Evolutionary conservation across 306 rosid species (phyloP), one percentile per base, ranked within the genome.

Genomic region (Fagus sylvatica): DNA sequence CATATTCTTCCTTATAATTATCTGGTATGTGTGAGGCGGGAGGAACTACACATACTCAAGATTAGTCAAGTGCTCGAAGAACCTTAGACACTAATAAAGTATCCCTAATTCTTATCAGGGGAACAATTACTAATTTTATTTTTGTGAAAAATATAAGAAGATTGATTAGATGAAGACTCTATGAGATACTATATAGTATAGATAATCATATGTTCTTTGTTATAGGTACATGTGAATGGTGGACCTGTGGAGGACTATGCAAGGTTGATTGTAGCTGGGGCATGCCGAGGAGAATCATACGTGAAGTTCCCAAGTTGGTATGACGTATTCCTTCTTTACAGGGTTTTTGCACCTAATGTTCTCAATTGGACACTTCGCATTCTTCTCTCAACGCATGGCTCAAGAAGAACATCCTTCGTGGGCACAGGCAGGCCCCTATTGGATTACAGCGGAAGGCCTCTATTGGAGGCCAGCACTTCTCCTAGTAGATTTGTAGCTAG

Each of bases 251-350:
- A 89, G 83, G 93, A 90, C 42, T 91, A 83, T 78, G 97, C 97
- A 4, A 85, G 83, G 75, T n/a, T 94, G 87, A 91, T 94, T 0
- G 97, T 90, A 22, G 79, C 83, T 0, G 91, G 96, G 74, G 94
- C 98, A 4, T 94, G 98, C 68, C 81, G 88, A 37, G 94, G 98
- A 41, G 94, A 88, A 56, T 53, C 85, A 17, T 88, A 91, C 51
- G 91, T 91, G 43, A 90, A 91, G 83, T 89, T 62, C 78, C 97
- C 98, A 1, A 89, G 90, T 72, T 94, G 98, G 97, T 87, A 94
- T 59, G 93, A 94, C 72, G 73, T 94, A 55, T 90, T 94, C 76
- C 40, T 92, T 15, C 87, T 88, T 1, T 88, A 82, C 83, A 83
- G 94, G 87, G 86, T 86, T 53, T 94, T 91, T 79, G 86, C 90